These are phyloP conservation scores for Candida xyloterini DNA, from an alignment of 805 yeast species.

Conservation along the genomic window DNA sequence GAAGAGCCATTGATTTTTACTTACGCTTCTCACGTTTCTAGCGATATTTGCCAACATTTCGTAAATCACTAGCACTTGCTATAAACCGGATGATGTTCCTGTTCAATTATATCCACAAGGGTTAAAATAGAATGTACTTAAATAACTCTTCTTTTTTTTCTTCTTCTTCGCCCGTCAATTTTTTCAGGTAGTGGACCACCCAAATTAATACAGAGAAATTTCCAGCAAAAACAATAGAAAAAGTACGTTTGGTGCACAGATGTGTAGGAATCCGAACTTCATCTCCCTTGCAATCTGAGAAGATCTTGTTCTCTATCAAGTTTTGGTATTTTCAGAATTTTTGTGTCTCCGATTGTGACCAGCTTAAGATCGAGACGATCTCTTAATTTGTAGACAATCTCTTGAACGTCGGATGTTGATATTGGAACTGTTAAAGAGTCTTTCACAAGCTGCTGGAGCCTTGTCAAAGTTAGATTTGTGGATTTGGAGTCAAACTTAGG, in stretches of 20 bases:
- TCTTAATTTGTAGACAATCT: conserved; percentile 11
- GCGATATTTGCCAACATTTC: conserved; percentile 33
- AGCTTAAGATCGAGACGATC: conserved; percentile 12
- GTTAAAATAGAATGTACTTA: conserved; percentile 2
- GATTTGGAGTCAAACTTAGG: conserved; percentile 12
- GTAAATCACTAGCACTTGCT: conserved; percentile 9
- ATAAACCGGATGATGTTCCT: conserved; percentile 5
- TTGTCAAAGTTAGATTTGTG: conserved; percentile 13
- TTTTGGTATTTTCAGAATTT: conserved; percentile 18
- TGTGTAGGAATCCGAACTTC: conserved; percentile 5
- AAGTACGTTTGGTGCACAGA: conserved; percentile 2
- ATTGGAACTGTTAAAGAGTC: conserved; percentile 23
- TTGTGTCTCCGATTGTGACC: conserved; percentile 19
- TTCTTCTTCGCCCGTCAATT: conserved; percentile 12
- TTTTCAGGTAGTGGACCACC: conserved; percentile 7
- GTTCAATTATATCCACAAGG: conserved; percentile 1
- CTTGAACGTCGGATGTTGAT: conserved; percentile 17
- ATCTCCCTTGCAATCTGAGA: conserved; percentile 1
- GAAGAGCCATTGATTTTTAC: conserved; percentile 9
- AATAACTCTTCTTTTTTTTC: conserved; percentile 5
- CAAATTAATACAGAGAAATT: conserved; percentile 12
- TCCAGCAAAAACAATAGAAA: conserved; percentile 17
- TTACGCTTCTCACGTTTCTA: conserved; percentile 33
- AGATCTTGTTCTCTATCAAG: conserved; percentile 22
- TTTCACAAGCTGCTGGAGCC: conserved; percentile 18